phyloP scores from a whole-genome alignment of 2,329 filamentous ascomycete genomes.

The Sporothrix pseudoabietina region DNA sequence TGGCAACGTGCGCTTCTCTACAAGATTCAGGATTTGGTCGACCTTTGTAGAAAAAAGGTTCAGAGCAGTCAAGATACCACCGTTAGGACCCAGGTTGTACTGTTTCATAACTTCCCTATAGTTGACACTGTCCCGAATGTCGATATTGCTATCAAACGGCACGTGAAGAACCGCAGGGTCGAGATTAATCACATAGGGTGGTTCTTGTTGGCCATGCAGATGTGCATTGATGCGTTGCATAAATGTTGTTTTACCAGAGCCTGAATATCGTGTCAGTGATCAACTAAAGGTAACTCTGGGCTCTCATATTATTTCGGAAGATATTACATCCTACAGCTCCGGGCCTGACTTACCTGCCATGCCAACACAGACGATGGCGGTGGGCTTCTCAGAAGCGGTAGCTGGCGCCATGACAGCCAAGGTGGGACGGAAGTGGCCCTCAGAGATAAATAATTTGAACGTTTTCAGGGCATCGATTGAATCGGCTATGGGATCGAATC shows the following conservation, averaged over 20 bases:
- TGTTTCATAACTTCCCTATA: constrained; percentile 99
- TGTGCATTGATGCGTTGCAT: constrained; percentile 98
- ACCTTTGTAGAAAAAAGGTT: constrained; percentile 98
- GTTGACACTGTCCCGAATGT: constrained; percentile 98
- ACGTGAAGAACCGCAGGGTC: constrained; percentile 92
- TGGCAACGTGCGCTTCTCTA: constrained; percentile 82
- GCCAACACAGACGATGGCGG: constrained; percentile 89
- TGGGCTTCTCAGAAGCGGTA: constrained; percentile 51
- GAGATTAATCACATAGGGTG: constrained; percentile 95
- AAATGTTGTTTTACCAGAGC: constrained; percentile 98
- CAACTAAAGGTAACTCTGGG: background rate
- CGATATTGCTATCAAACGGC: constrained; percentile 96
- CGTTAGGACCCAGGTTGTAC: constrained; percentile 96
- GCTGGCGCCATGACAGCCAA: constrained; percentile 34
- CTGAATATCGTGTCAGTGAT: constrained; percentile 45
- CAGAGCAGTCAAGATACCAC: constrained; percentile 90
- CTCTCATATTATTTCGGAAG: background rate
- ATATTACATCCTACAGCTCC: background rate
- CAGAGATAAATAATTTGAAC: background rate
- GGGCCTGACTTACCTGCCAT: constrained; percentile 71
- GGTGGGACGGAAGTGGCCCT: background rate
- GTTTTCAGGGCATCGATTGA: background rate
- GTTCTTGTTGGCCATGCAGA: constrained; percentile 75
- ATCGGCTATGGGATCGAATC: background rate
- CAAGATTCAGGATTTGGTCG: constrained; percentile 84